Evolutionary conservation across 2,329 filamentous ascomycete genomes (phyloP).

Genomic region (Tolypocladium pustulatum): DNA sequence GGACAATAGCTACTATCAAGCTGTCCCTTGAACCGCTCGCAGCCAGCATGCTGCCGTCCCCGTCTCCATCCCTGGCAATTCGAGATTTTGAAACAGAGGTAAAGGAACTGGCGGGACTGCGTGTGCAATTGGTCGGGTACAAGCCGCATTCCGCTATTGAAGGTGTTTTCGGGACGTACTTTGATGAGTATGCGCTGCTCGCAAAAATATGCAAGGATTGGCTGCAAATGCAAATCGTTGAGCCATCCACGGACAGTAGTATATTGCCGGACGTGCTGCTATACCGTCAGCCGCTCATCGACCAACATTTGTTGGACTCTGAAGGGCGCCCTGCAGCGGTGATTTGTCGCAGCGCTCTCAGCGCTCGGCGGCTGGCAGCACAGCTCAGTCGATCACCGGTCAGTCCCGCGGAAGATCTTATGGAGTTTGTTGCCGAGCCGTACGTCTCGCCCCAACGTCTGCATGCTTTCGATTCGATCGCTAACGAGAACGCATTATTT

Average conservation of each 20-base stretch:
- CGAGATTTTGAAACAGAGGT: not conserved
- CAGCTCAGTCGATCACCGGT: not conserved
- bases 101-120: not conserved
- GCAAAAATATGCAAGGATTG: not conserved
- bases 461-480: not conserved
- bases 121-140: not conserved
- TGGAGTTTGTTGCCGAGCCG: not conserved
- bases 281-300: not conserved
- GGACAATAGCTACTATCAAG: not conserved
- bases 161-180: not conserved
- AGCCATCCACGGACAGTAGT: not conserved
- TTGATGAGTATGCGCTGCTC: not conserved
- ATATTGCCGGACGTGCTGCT: not conserved
- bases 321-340: not conserved
- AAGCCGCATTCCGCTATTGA: not conserved
- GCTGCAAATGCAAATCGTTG: not conserved
- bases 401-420: not conserved
- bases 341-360: not conserved
- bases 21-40: not conserved
- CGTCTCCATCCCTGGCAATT: not conserved
- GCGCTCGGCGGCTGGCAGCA: not conserved
- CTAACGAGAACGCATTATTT: not conserved
- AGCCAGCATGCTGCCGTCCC: not conserved
- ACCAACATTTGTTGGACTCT: not conserved
- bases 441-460: not conserved